Percentiles rank a stretch among this genome's conserved stretches.
phyloP scores from a whole-genome alignment of 2,329 filamentous ascomycete species.

The Byssothecium circinans region DNA sequence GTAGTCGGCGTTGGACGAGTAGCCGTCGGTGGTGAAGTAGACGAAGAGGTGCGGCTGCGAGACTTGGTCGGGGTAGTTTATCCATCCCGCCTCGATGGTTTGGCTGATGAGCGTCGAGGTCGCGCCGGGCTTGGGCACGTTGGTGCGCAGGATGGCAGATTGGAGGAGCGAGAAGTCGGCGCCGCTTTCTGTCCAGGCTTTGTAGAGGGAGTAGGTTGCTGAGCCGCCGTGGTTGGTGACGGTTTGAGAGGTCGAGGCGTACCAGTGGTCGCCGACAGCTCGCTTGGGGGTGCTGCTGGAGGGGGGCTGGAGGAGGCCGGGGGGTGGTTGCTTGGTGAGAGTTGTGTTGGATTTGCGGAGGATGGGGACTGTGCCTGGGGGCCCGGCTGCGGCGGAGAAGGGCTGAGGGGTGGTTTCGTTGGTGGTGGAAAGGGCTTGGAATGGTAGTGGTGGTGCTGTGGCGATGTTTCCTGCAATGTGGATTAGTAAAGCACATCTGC shows the following conservation, averaged over 20 bases:
- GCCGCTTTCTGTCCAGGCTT: constrained; percentile 13
- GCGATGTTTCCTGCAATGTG: constrained; percentile 3
- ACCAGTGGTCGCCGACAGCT: constrained; percentile 18
- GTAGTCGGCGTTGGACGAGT: constrained; percentile 15
- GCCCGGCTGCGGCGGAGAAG: constrained; percentile 7
- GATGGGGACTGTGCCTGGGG: constrained; percentile 13
- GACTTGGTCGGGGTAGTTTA: constrained; percentile 19
- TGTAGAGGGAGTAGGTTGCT: constrained; percentile 15
- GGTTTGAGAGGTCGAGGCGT: constrained; percentile 13
- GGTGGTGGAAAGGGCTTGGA: not conserved
- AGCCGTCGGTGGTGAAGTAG: constrained; percentile 21
- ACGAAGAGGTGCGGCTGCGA: constrained; percentile 16
- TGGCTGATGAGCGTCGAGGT: constrained; percentile 12
- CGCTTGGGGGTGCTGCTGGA: not conserved
- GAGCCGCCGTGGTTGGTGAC: constrained; percentile 15
- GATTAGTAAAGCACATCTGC: not conserved
- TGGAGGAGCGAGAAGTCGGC: constrained; percentile 16
- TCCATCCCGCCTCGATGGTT: constrained; percentile 19
- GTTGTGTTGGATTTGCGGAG: not conserved
- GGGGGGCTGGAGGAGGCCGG: not conserved
- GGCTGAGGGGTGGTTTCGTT: constrained; percentile 10
- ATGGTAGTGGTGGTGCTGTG: constrained; percentile 11
- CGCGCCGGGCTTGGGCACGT: constrained; percentile 15
- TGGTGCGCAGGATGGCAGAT: constrained; percentile 12
- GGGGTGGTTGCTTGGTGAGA: not conserved